These are phyloP conservation scores for Kregervanrija fluxuum DNA, from an alignment of 805 yeast genomes.

Conservation along the genomic window DNA sequence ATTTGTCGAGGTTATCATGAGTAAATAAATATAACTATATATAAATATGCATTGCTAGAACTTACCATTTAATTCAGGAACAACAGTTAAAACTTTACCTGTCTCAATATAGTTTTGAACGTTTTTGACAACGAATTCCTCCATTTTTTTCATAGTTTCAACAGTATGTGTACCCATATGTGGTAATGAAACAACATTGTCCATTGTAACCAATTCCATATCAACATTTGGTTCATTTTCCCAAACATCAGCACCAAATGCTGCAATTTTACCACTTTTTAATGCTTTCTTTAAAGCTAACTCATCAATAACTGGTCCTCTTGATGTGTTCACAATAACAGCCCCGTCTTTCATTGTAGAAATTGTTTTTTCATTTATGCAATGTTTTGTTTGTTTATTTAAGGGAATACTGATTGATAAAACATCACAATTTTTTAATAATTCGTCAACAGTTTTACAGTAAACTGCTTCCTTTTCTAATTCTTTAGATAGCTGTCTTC, in stretches of 20 bases:
- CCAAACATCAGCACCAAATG: slow-evolving; percentile 71
- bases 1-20: too few species aligned
- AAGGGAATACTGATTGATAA: slow-evolving; percentile 73
- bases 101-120: slow-evolving; percentile 47
- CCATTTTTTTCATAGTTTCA: slow-evolving; percentile 78
- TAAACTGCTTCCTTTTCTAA: slow-evolving; percentile 66
- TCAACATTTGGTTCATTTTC: slow-evolving; percentile 71
- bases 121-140: slow-evolving; percentile 67
- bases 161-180: slow-evolving; percentile 82
- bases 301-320: slow-evolving; percentile 81
- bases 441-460: slow-evolving; percentile 56
- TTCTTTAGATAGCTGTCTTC: slow-evolving; percentile 50
- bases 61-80: slow-evolving; percentile 60
- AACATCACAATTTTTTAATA: slow-evolving; percentile 57
- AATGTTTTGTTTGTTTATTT: slow-evolving; percentile 63
- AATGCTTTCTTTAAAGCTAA: slow-evolving; percentile 46
- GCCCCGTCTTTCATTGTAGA: slow-evolving; percentile 73
- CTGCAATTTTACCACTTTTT: slow-evolving; percentile 55
- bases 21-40: too few species aligned
- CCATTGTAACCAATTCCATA: slow-evolving; percentile 50
- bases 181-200: slow-evolving; percentile 72
- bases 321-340: slow-evolving; percentile 73
- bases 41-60: slow-evolving; percentile 10
- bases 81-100: slow-evolving; percentile 66
- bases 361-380: slow-evolving; percentile 53